Percentiles rank a stretch among this genome's conserved stretches.
Evolutionary conservation across 495 filamentous ascomycete species (phyloP).

Genomic region (Saxophila tyrrhenica): DNA sequence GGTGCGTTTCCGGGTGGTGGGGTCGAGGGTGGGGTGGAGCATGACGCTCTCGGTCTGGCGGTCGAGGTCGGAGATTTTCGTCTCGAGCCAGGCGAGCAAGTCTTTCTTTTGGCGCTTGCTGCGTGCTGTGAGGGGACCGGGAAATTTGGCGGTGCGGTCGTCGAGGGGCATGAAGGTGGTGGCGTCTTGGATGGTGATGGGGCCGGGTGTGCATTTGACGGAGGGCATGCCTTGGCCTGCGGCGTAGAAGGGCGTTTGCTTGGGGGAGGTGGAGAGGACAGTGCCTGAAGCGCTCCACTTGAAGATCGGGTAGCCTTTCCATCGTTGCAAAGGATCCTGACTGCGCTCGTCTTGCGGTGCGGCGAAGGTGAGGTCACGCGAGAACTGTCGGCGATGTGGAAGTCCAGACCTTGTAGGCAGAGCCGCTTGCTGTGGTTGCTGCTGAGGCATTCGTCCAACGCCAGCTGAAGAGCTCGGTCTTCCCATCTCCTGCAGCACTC

Average conservation of each 20-base stretch:
- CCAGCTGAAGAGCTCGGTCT: not conserved
- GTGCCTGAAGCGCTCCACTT: conserved; percentile 80
- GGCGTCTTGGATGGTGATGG: conserved; percentile 61
- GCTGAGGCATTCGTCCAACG: conserved; percentile 21
- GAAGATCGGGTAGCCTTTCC: conserved; percentile 80
- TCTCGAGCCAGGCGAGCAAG: conserved; percentile 64
- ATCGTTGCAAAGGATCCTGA: conserved; percentile 67
- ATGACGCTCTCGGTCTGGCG: conserved; percentile 41
- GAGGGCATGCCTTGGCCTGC: conserved; percentile 58
- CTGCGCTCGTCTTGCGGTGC: conserved; percentile 70
- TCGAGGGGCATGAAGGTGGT: conserved; percentile 57
- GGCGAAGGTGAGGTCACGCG: conserved; percentile 31
- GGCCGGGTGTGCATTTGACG: conserved; percentile 74
- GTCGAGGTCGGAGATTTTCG: conserved; percentile 62
- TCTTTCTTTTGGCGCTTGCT: conserved; percentile 94
- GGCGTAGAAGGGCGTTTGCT: conserved; percentile 74
- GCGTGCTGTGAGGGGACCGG: conserved; percentile 62
- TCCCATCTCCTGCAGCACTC: conserved; percentile 17
- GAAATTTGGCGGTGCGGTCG: conserved; percentile 67
- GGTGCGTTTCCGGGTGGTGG: conserved; percentile 35
- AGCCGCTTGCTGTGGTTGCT: conserved; percentile 40
- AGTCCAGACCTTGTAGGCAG: conserved; percentile 14
- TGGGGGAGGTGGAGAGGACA: conserved; percentile 76
- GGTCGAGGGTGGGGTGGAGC: conserved; percentile 30
- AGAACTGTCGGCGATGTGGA: conserved; percentile 29